A percentile compares a stretch with the other conserved stretches of the same genome.
Conservation (phyloP, 2,329 filamentous ascomycete species). For the Hymenoscyphus repandus region DNA sequence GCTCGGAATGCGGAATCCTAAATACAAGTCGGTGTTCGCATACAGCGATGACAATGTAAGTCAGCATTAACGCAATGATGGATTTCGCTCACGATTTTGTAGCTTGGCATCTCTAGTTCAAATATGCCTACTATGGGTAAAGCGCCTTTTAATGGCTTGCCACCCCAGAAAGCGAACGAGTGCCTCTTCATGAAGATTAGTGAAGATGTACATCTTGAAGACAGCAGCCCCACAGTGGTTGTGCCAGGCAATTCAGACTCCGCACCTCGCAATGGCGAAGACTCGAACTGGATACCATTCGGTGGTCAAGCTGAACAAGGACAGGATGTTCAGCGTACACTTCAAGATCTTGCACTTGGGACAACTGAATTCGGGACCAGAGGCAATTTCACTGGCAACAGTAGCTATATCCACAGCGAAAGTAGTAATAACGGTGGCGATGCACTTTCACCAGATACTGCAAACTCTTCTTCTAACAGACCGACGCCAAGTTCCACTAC, state of each 20-base stretch:
- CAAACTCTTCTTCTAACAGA: slow-evolving; percentile 39
- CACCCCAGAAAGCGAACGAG: no score
- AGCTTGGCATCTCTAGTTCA: slow-evolving; percentile 25
- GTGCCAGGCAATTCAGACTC: slow-evolving; percentile 6
- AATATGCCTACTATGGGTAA: slow-evolving; percentile 14
- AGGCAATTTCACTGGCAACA: slow-evolving; percentile 24
- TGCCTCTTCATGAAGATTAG: neutral
- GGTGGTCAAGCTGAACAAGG: neutral
- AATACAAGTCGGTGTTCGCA: slow-evolving; percentile 48
- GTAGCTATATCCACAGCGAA: slow-evolving; percentile 39
- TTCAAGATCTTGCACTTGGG: slow-evolving; percentile 20
- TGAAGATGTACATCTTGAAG: neutral
- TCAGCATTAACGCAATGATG: slow-evolving; percentile 14
- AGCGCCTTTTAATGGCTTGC: neutral
- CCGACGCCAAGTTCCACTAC: slow-evolving; percentile 56
- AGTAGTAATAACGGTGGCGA: slow-evolving; percentile 34
- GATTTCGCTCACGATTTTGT: slow-evolving; percentile 10
- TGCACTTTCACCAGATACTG: slow-evolving; percentile 22
- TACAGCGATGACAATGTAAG: slow-evolving; percentile 32
- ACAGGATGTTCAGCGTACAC: slow-evolving; percentile 18
- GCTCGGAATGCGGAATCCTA: slow-evolving; percentile 56
- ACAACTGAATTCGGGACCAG: slow-evolving; percentile 6
- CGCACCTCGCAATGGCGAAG: slow-evolving; percentile 2
- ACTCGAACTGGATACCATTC: neutral
- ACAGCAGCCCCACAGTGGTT: neutral